These are phyloP conservation scores for Pseudocercospora pini-densiflorae DNA, from an alignment of 2,329 filamentous ascomycete species.

Conservation along the genomic window DNA sequence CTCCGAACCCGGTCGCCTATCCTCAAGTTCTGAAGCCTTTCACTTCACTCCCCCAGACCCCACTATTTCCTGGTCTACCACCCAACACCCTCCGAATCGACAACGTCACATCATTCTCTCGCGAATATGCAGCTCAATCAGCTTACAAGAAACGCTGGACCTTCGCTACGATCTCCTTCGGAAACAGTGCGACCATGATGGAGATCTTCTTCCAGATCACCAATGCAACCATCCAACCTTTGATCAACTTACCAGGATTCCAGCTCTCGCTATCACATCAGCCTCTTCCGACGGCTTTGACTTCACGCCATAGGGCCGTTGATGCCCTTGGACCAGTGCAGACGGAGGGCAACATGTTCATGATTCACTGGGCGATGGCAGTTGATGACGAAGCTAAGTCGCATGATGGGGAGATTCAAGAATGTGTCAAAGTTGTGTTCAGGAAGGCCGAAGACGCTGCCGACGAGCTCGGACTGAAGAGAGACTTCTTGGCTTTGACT, in stretches of 20 bases:
- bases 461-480: neutral
- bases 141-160: too few species aligned
- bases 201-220: conserved; percentile 30
- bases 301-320: neutral
- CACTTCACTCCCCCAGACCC: too few species aligned
- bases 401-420: neutral
- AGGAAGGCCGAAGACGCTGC: neutral
- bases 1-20: too few species aligned
- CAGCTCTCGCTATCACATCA: conserved; percentile 28
- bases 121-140: too few species aligned
- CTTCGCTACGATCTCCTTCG: conserved; percentile 23
- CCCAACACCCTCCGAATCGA: too few species aligned
- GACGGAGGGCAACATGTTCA: neutral
- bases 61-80: too few species aligned
- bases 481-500: neutral
- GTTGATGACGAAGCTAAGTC: neutral
- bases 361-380: neutral
- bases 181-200: conserved; percentile 26
- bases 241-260: conserved; percentile 23
- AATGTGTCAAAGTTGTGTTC: neutral
- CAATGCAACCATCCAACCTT: conserved; percentile 20
- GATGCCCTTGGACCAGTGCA: neutral
- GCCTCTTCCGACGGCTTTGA: neutral
- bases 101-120: too few species aligned
- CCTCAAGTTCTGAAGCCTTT: too few species aligned